Evolutionary conservation across 192 early-diverging fungal species (phyloP), one percentile per base, ranked within the genome.

Genomic region (Umbelopsis ramanniana): DNA sequence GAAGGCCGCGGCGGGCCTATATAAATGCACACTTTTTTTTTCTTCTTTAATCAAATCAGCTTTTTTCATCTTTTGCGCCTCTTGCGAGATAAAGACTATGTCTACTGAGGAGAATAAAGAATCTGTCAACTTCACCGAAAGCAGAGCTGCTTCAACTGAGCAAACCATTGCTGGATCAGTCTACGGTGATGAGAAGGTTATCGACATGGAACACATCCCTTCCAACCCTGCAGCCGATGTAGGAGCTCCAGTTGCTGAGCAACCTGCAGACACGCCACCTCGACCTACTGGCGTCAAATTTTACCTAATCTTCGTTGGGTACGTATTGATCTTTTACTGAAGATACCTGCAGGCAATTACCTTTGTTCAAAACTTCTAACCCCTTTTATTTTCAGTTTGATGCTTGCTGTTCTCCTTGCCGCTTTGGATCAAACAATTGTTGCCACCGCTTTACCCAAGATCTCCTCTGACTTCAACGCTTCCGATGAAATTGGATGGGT

Each of bases 391-490:
- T 69, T 71, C 71, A 84, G 87, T 0, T 81, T 95, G 53, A 80
- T 83, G 10, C 69, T 93, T 17, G 83, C 84, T 6, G 84, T 93
- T 68, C 91, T 95, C 69, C 85, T 95, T 26, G 89, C 89, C 0
- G 86, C 89, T 21, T 74, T 93, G 9, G 94, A 96, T 71, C 90
- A 90, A 66, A 96, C 93, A 0, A 93, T 98, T 67, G 86, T 98
- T 33, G 85, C 91, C 6, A 94, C 94, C 0, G 86, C 92, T 2
- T 83, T 94, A 43, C 82, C 87, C 10, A 79, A 72, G 0, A 96
- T 98, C 67, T 87, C 89, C 14, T 73, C 81, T 26, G 89, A 94
- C 40, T 92, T 97, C 47, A 69, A 82, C 4, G 81, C 86, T 11
- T 80, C 91, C 24, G 84, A 84, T 46, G 77, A 84, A 54, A 88